Evolutionary conservation across 148 eudicot genomes (phyloP), one percentile per base, ranked within the genome.

Genomic region (Heliosperma pusillum): DNA sequence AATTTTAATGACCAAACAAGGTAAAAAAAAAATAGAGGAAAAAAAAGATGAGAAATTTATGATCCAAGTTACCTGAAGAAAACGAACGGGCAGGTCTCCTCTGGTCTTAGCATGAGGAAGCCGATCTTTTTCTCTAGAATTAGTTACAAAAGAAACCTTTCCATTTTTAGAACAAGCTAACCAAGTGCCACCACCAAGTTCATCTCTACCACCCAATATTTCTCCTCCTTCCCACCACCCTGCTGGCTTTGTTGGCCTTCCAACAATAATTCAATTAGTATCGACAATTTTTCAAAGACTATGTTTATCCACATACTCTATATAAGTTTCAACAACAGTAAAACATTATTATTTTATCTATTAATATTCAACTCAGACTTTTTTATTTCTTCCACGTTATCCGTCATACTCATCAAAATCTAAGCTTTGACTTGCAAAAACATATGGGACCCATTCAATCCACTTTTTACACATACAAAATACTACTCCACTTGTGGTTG

Each of bases 141-240:
- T 91, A 9, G 98, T 93, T 22, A 93, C 79, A 75, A 93, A 93
- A 71, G 97, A 88, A 10, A 93, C 5, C 65, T 80, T 89, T 30
- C 97, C 98, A n/a, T 55, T 33, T 82, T 74, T 87, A n/a, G 80
- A 84, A 79, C 79, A 86, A 69, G 91, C 97, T 78, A 93, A 75
- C 98, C 98, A 91, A 1, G 97, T 93, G 25, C 98, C 97, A 69
- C 95, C 92, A 33, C 83, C 98, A 20, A 85, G 68, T 61, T 80
- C 98, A 77, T 93, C 98, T 76, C 83, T 86, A 29, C 98, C 97
- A 42, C 94, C 98, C 59, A 93, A 55, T 68, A 93, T 93, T 27
- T 85, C 79, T 42, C 88, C 92, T 15, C 83, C 88, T 81, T 86
- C 89, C 98, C 98, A 93, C 97, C 97, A 92, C 27, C 77, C 84